Evolutionary conservation across 129 eudicot genomes (phyloP).

Genomic region (Tagetes patula): DNA sequence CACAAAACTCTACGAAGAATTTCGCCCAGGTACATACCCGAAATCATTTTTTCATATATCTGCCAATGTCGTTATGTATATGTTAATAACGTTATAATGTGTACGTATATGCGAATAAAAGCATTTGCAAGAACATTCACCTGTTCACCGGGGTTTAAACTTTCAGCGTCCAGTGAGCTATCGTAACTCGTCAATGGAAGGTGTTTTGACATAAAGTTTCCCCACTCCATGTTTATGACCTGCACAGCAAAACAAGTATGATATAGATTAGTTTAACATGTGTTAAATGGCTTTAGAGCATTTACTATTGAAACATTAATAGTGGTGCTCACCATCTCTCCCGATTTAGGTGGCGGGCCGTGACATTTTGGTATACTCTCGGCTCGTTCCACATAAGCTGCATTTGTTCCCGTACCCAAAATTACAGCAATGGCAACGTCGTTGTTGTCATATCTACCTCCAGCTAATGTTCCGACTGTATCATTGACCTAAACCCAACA

Average conservation of each 20-base stretch:
- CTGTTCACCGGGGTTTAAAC: slow-evolving; percentile 9
- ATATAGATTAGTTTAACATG: neutral
- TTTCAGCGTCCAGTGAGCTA: no score
- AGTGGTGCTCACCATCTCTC: slow-evolving; percentile 63
- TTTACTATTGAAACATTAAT: neutral
- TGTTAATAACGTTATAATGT: no score
- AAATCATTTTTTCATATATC: no score
- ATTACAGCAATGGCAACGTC: slow-evolving; percentile 75
- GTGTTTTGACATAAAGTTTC: slow-evolving; percentile 81
- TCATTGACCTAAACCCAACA: slow-evolving; percentile 65
- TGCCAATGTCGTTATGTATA: no score
- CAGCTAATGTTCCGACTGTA: slow-evolving; percentile 25
- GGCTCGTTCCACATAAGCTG: slow-evolving; percentile 91
- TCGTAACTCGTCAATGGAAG: slow-evolving; percentile 43
- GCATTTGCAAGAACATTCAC: slow-evolving; percentile 43
- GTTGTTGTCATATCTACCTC: slow-evolving; percentile 60
- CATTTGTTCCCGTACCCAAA: slow-evolving; percentile 87
- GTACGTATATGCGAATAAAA: no score
- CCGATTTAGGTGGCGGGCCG: slow-evolving; percentile 77
- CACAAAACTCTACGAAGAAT: no score
- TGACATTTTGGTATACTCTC: slow-evolving; percentile 82
- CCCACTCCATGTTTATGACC: slow-evolving; percentile 99
- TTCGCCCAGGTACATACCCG: no score
- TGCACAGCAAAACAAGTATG: slow-evolving; percentile 12
- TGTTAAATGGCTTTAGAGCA: neutral